Conservation (phyloP, 495 filamentous ascomycete genomes). For the Aspergillus conjunctus region DNA sequence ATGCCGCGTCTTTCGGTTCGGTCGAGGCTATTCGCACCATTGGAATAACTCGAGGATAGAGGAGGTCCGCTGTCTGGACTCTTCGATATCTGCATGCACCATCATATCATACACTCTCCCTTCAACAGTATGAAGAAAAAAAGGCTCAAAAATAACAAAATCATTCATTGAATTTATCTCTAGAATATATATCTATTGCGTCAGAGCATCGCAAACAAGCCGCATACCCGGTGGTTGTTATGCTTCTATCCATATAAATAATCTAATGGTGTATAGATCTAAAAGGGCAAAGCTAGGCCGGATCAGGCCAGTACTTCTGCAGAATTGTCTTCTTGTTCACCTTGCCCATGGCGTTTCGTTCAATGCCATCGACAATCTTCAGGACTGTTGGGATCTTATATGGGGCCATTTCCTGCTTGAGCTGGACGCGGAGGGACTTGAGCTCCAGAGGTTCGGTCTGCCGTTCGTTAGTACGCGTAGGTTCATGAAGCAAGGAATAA, state of each 20-base stretch:
- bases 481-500: background rate
- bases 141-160: no score
- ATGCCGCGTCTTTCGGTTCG: no score
- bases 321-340: slow-evolving; percentile 50
- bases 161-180: background rate
- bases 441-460: slow-evolving; percentile 41
- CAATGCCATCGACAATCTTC: slow-evolving; percentile 48
- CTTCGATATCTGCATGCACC: no score
- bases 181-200: background rate
- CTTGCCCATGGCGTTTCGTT: slow-evolving; percentile 54
- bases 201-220: background rate
- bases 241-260: background rate
- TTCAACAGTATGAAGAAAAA: no score
- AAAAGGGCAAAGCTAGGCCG: slow-evolving; percentile 13
- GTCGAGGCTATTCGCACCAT: no score
- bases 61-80: no score
- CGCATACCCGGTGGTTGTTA: background rate
- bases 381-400: slow-evolving; percentile 52
- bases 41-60: no score
- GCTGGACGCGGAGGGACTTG: slow-evolving; percentile 33
- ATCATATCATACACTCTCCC: no score
- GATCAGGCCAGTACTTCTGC: slow-evolving; percentile 47
- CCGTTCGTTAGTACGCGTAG: slow-evolving; percentile 16
- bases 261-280: background rate
- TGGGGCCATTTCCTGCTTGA: slow-evolving; percentile 48